Base-by-base conservation (phyloP, 129 eudicot species). In the Saussurea involucrata region DNA sequence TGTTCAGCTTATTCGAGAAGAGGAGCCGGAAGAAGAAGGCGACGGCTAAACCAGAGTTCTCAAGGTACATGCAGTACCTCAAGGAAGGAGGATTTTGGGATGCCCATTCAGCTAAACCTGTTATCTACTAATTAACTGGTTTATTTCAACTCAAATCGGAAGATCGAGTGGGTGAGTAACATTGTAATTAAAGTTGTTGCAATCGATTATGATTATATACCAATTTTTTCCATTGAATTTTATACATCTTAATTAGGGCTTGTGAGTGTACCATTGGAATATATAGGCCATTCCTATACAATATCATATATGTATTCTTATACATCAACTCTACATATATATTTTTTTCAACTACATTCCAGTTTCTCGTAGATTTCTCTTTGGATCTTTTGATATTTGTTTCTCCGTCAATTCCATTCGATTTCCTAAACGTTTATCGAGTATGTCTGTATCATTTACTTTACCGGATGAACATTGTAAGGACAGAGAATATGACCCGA, bases 71-170 rank as follows among this genome's bases (percentile, higher is more conserved):
- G 81, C 80, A 87, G 71, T 91, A 91, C 27, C 79, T 89, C 25
- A 91, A 75, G 87, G 97, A 91, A 57, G 97, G 95, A 46, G 97
- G 95, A 17, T 34, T 73, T 13, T 82, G 85, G 91, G 87, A 89
- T 55, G 12, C 73, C 6, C 78, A 78, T 17, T 73, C 85, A 10
- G 8, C 74, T 1, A 84, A 65, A 76, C 88, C 89, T 28, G 92
- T 85, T 4, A 83, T 88, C 1, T 86, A 81, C 66, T 87, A 81
- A 68, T 74, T 17, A 3, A 74, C 5, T 12, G 0, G 12, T 27
- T 3, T 63, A 11, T 73, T 32, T n/a, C 21, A 58, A 73, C 3
- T 57, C 25, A 57, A 57, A 21, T 55, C 10, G 8, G 28, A n/a
- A 31, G 76, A 8, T 46, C 17, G 46, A 63, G 40, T 61, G n/a